phyloP scores from a whole-genome alignment of 2,329 filamentous ascomycete genomes.

The Apiospora hydei region DNA sequence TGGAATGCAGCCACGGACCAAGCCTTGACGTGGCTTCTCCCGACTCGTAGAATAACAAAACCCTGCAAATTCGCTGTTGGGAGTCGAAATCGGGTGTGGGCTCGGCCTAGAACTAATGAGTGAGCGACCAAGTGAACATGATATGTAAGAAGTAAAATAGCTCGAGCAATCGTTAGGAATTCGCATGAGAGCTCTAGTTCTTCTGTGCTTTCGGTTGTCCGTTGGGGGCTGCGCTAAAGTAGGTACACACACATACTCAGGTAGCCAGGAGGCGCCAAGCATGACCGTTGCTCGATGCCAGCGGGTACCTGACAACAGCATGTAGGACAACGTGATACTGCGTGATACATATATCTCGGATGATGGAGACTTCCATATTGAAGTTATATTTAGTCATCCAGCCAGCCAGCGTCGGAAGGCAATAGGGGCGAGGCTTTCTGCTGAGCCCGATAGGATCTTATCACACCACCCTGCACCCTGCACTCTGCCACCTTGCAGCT shows the following conservation, averaged over 20 bases:
- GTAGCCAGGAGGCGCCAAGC: neutral
- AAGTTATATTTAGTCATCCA: neutral
- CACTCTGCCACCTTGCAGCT: conserved; percentile 7
- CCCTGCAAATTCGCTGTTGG: neutral
- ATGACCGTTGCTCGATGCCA: neutral
- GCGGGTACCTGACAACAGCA: neutral
- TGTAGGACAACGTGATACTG: neutral
- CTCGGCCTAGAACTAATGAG: neutral
- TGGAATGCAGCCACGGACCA: neutral
- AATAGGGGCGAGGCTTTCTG: neutral
- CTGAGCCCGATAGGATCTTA: neutral
- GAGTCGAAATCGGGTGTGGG: neutral
- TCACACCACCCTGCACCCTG: neutral
- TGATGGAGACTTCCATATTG: neutral
- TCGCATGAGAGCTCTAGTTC: neutral
- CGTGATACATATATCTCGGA: neutral
- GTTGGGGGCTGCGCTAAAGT: conserved; percentile 7
- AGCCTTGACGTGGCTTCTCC: conserved; percentile 6
- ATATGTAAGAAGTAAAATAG: neutral
- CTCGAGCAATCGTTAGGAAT: neutral
- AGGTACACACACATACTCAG: neutral
- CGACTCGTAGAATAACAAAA: neutral
- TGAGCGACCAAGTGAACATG: neutral
- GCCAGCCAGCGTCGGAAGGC: neutral
- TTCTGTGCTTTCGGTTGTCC: conserved; percentile 3